These are phyloP conservation scores for Collybia sordida DNA, from an alignment of 768 basidiomycete genomes.

Conservation along the genomic window DNA sequence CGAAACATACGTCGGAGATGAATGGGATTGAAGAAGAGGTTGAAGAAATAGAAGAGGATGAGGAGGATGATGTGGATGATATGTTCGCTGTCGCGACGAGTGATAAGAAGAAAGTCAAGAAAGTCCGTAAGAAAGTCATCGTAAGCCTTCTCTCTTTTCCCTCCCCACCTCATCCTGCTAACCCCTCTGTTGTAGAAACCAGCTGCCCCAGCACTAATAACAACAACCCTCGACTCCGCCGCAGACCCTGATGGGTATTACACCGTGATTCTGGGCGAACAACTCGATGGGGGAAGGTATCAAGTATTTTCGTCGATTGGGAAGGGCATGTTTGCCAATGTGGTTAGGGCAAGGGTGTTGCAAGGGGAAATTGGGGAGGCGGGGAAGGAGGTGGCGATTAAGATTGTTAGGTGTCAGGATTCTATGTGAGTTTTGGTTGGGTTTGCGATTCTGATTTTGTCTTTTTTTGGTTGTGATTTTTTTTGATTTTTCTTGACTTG, in stretches of 20 bases:
- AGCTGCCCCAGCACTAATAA: constrained; percentile 61
- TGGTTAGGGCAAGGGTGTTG: constrained; percentile 85
- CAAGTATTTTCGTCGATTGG: constrained; percentile 95
- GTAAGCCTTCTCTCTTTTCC: constrained; percentile 33
- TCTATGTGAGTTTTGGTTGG: constrained; percentile 78
- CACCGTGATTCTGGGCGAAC: constrained; percentile 89
- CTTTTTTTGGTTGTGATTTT: constrained; percentile 5
- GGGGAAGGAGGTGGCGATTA: constrained; percentile 88
- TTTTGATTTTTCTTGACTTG: no score
- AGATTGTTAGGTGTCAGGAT: constrained; percentile 94
- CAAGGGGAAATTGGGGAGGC: constrained; percentile 55
- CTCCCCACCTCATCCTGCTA: not conserved
- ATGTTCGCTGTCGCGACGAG: constrained; percentile 79
- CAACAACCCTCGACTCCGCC: constrained; percentile 83
- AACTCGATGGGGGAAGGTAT: constrained; percentile 88
- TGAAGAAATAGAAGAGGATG: constrained; percentile 61
- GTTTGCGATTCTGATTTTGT: not conserved
- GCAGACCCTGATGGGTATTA: constrained; percentile 97
- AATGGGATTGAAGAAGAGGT: constrained; percentile 42
- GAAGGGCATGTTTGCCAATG: constrained; percentile 98
- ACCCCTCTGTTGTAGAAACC: constrained; percentile 35
- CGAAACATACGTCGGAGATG: constrained; percentile 34
- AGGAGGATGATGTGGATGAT: constrained; percentile 89
- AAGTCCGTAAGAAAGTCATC: constrained; percentile 56
- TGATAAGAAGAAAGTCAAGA: constrained; percentile 52